Evolutionary conservation across 352 stramenopile species (phyloP).

Genomic region (Globisporangium paddicum): DNA sequence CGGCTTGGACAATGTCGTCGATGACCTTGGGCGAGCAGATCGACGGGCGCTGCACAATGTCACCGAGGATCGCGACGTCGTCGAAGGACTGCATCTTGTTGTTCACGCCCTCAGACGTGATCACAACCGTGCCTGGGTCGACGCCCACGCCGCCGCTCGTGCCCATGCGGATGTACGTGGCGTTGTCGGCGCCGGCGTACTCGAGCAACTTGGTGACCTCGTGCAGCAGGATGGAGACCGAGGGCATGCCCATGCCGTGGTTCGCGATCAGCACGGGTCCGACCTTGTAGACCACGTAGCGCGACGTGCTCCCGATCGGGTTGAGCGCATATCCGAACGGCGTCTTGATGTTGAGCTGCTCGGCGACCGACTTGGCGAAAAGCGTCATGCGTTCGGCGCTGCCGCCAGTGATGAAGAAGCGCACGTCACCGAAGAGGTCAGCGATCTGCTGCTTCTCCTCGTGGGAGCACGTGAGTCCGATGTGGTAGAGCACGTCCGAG

Average conservation of each 20-base stretch:
- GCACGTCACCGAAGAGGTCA: conserved; percentile 60
- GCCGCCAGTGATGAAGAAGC: conserved; percentile 71
- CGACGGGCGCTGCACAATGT: conserved; percentile 42
- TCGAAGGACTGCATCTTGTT: conserved; percentile 61
- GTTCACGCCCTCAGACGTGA: conserved; percentile 75
- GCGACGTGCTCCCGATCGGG: conserved; percentile 59
- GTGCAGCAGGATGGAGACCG: conserved; percentile 69
- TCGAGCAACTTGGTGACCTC: conserved; percentile 79
- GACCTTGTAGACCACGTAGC: conserved; percentile 77
- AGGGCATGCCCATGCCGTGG: conserved; percentile 75
- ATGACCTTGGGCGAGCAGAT: conserved; percentile 45
- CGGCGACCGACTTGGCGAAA: conserved; percentile 50
- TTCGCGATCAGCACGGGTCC: conserved; percentile 69
- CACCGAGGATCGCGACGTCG: conserved; percentile 53
- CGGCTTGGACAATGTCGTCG: conserved; percentile 40
- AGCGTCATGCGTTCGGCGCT: conserved; percentile 67
- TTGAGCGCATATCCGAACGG: conserved; percentile 56
- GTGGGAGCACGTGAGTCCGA: conserved; percentile 49
- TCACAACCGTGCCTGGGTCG: conserved; percentile 63
- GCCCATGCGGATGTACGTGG: conserved; percentile 72
- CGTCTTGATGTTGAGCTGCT: conserved; percentile 44
- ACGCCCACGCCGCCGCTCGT: conserved; percentile 72
- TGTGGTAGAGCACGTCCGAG: conserved; percentile 73
- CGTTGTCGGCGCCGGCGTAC: conserved; percentile 46
- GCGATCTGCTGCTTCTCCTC: conserved; percentile 39